phyloP scores from a whole-genome alignment of 441 rosid genomes.

The Croton setiger region DNA sequence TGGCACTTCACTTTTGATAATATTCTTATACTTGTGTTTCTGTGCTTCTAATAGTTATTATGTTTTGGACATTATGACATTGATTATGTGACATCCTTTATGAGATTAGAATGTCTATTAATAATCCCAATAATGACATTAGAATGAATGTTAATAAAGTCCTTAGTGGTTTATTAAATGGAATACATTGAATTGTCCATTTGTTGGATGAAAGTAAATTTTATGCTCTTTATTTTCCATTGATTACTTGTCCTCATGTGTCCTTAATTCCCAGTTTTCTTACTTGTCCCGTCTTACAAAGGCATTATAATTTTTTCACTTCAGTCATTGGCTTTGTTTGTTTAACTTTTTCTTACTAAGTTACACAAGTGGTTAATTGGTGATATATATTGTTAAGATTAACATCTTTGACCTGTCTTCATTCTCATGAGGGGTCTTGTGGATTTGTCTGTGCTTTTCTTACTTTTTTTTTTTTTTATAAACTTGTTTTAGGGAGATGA shows the following conservation, averaged over 20 bases:
- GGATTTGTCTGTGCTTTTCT: background rate
- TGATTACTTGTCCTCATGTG: too few relatives aligned
- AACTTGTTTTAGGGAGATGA: constrained; percentile 57
- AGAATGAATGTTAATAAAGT: background rate
- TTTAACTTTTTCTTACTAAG: constrained; percentile 22
- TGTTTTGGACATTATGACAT: background rate
- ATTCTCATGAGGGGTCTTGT: background rate
- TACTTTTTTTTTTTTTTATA: background rate
- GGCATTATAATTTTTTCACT: background rate
- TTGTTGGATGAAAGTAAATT: too few relatives aligned
- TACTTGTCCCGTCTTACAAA: background rate
- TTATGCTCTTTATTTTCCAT: too few relatives aligned
- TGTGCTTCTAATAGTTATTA: constrained; percentile 1
- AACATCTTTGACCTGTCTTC: background rate
- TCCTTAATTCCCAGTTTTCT: background rate
- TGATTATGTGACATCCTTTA: background rate
- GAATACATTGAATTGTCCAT: too few relatives aligned
- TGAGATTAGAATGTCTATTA: background rate
- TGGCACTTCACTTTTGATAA: background rate
- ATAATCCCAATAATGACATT: background rate
- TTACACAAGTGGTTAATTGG: constrained; percentile 2
- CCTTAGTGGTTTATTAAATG: too few relatives aligned
- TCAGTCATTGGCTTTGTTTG: background rate
- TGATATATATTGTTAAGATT: background rate
- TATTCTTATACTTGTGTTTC: background rate